Conservation (phyloP, 768 basidiomycete genomes). For the Suillus paluster region DNA sequence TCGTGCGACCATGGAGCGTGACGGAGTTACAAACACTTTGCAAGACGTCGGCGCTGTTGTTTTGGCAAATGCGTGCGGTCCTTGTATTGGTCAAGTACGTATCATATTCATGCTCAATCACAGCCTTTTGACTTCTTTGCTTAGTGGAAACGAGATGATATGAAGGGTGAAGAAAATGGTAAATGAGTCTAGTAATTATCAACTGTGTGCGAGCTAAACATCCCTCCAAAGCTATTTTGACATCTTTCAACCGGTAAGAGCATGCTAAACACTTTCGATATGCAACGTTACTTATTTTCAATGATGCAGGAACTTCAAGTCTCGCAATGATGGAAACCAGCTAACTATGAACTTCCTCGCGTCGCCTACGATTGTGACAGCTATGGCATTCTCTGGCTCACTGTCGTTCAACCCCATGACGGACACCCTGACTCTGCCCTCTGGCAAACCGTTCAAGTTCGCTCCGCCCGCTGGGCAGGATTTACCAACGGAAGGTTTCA, state of each 20-base stretch:
- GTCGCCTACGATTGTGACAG: conserved; percentile 95
- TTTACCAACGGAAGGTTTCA: conserved; percentile 84
- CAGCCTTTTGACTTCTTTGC: conserved; percentile 15
- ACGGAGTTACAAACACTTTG: conserved; percentile 79
- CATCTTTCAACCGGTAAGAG: conserved; percentile 91
- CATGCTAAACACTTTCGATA: not conserved
- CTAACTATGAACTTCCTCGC: conserved; percentile 98
- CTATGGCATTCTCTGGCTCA: conserved; percentile 94
- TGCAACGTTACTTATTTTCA: conserved; percentile 6
- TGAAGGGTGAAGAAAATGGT: conserved; percentile 92
- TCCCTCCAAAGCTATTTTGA: conserved; percentile 75
- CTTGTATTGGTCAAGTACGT: conserved; percentile 92
- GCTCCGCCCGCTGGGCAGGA: conserved; percentile 82
- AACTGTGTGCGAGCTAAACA: conserved; percentile 12
- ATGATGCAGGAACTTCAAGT: conserved; percentile 73
- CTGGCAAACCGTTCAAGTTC: conserved; percentile 85
- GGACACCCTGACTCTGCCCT: conserved; percentile 68
- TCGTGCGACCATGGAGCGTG: conserved; percentile 95
- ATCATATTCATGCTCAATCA: not conserved
- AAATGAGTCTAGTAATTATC: conserved; percentile 21
- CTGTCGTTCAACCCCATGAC: conserved; percentile 93
- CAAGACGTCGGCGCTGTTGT: conserved; percentile 93
- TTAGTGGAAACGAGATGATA: conserved; percentile 92
- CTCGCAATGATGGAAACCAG: conserved; percentile 94
- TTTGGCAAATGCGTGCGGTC: conserved; percentile 97